These are phyloP conservation scores for Fistulinella cinereoalba DNA, from an alignment of 1,284 basidiomycete genomes.

Conservation along the genomic window DNA sequence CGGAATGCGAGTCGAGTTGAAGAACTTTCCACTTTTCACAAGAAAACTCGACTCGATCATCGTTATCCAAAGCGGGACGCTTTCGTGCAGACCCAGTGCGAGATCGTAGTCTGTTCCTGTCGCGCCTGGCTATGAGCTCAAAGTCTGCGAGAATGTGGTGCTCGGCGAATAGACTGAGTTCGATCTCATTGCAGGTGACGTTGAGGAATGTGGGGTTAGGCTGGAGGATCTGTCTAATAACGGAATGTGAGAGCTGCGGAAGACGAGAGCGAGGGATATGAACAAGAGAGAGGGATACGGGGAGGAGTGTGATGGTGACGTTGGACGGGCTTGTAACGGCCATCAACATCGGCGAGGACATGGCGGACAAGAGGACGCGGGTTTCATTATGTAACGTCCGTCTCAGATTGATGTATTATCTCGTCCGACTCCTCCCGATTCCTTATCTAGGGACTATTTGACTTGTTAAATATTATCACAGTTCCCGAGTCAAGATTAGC, in stretches of 20 bases:
- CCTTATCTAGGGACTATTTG: too few relatives aligned
- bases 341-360: conserved; percentile 16
- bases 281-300: conserved; percentile 65
- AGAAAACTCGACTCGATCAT: conserved; percentile 63
- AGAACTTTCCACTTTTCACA: conserved; percentile 72
- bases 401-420: too few relatives aligned
- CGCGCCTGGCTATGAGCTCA: conserved; percentile 56
- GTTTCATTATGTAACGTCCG: conserved; percentile 11
- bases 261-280: conserved; percentile 68
- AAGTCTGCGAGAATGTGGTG: conserved; percentile 56
- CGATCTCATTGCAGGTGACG: conserved; percentile 71
- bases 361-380: neutral
- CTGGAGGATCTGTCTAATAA: conserved; percentile 66
- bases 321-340: conserved; percentile 27
- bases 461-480: too few relatives aligned
- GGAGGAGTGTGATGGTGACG: conserved; percentile 67
- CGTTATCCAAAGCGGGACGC: conserved; percentile 20
- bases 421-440: conserved; percentile 11
- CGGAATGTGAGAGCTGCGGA: conserved; percentile 52
- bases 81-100: conserved; percentile 38
- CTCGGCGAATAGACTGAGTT: conserved; percentile 71
- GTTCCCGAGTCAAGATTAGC: too few relatives aligned
- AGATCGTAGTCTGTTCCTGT: conserved; percentile 46
- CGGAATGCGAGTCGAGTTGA: conserved; percentile 71
- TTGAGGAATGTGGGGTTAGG: conserved; percentile 67